Evolutionary conservation across 208 protist genomes (phyloP).

Genomic region (Leishmania guyanensis): DNA sequence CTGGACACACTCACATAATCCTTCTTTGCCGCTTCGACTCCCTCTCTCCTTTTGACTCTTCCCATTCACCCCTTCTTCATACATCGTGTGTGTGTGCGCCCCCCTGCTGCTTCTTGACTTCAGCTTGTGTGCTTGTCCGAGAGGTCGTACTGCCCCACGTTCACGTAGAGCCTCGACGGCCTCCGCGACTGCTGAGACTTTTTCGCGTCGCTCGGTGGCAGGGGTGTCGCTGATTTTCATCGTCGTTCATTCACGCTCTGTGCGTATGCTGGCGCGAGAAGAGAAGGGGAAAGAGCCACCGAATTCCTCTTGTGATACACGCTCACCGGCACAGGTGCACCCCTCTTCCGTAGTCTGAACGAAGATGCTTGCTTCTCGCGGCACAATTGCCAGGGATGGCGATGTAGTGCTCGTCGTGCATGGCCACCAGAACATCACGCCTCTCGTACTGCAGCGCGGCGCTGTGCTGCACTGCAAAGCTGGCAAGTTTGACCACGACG

Average conservation of each 20-base stretch:
- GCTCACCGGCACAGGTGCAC: neutral
- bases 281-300: neutral
- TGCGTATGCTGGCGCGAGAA: neutral
- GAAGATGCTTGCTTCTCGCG: conserved; percentile 54
- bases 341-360: neutral
- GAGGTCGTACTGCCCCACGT: neutral
- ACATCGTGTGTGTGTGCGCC: neutral
- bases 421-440: conserved; percentile 65
- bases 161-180: neutral
- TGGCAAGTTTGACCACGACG: conserved; percentile 82
- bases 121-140: neutral
- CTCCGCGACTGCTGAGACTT: neutral
- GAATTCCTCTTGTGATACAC: neutral
- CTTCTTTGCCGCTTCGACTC: neutral
- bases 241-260: neutral
- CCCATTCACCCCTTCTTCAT: neutral
- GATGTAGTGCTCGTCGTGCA: conserved; percentile 80
- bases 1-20: neutral
- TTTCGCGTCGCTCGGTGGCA: neutral
- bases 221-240: neutral
- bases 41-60: neutral
- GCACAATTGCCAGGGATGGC: conserved; percentile 59
- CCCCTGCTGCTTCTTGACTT: neutral
- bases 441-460: conserved; percentile 60
- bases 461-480: conserved; percentile 80